Percentiles rank a stretch among this genome's conserved stretches.
These are phyloP conservation scores for Xylaria sp. DNA, from an alignment of 2,329 filamentous ascomycete species.

Conservation along the genomic window DNA sequence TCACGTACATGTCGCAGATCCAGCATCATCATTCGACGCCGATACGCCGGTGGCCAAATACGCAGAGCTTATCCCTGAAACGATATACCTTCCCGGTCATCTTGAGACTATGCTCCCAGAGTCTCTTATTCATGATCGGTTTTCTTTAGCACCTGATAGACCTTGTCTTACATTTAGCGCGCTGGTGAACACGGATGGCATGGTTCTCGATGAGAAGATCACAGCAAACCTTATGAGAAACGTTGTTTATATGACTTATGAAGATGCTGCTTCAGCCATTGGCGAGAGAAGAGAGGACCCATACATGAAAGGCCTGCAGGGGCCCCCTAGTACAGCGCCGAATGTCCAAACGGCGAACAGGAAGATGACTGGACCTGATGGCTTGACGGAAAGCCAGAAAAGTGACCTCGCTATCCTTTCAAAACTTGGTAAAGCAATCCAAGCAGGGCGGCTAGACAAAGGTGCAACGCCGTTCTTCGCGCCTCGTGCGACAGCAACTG, in stretches of 20 bases:
- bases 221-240: slow-evolving; percentile 63
- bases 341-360: slow-evolving; percentile 49
- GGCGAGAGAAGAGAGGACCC: slow-evolving; percentile 49
- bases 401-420: slow-evolving; percentile 60
- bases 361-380: slow-evolving; percentile 55
- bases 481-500: slow-evolving; percentile 55
- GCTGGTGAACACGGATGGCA: slow-evolving; percentile 62
- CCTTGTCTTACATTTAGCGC: slow-evolving; percentile 72
- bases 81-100: slow-evolving; percentile 69
- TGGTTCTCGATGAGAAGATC: slow-evolving; percentile 64
- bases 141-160: slow-evolving; percentile 63
- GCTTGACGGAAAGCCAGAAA: slow-evolving; percentile 56
- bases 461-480: slow-evolving; percentile 63
- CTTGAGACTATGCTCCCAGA: slow-evolving; percentile 67
- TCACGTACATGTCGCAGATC: slow-evolving; percentile 82
- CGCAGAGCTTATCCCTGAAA: slow-evolving; percentile 69
- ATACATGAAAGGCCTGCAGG: slow-evolving; percentile 32
- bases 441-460: slow-evolving; percentile 54
- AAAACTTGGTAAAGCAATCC: slow-evolving; percentile 59
- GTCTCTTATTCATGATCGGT: slow-evolving; percentile 58
- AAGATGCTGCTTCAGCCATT: slow-evolving; percentile 59
- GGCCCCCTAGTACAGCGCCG: slow-evolving; percentile 49
- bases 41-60: slow-evolving; percentile 67
- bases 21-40: slow-evolving; percentile 73
- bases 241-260: slow-evolving; percentile 67